phyloP scores from a whole-genome alignment of 2,329 filamentous ascomycete species.

The Dothideomycetes sp. region DNA sequence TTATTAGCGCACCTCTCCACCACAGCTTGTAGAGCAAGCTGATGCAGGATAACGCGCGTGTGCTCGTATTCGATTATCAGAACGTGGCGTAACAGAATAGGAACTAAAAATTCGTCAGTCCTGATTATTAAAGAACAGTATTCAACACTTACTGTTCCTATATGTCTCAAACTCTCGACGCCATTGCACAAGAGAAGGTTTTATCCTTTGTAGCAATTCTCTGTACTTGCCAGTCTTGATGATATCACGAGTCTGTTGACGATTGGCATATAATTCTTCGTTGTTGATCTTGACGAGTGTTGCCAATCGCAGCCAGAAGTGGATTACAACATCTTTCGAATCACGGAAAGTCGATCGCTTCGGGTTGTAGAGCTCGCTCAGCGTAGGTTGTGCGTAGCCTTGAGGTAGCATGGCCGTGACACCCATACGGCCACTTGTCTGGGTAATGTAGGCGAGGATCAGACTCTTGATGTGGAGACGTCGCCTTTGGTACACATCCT shows the following conservation, averaged over 20 bases:
- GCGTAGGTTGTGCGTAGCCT: conserved; percentile 29
- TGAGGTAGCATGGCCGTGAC: conserved; percentile 86
- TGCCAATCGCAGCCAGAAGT: conserved; percentile 91
- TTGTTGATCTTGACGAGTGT: conserved; percentile 88
- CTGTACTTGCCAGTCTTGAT: conserved; percentile 82
- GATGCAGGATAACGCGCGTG: conserved; percentile 89
- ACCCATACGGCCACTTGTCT: conserved; percentile 84
- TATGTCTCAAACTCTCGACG: conserved; percentile 73
- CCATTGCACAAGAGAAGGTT: conserved; percentile 70
- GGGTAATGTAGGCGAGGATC: conserved; percentile 82
- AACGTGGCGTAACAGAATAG: conserved; percentile 58
- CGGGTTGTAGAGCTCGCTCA: conserved; percentile 25
- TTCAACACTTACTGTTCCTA: conserved; percentile 35
- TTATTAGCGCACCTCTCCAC: conserved; percentile 77
- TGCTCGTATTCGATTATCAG: conserved; percentile 94
- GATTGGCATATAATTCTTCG: conserved; percentile 75
- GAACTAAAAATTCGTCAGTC: conserved; percentile 32
- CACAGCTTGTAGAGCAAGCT: conserved; percentile 84
- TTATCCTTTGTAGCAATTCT: conserved; percentile 69
- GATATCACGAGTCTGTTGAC: conserved; percentile 78
- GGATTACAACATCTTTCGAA: conserved; percentile 49
- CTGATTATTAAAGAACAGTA: conserved; percentile 18
- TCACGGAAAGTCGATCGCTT: conserved; percentile 14
- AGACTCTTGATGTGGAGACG: conserved; percentile 76
- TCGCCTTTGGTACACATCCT: conserved; percentile 67